Conservation (phyloP, 2,329 filamentous ascomycete genomes). For the Dryadomyces quercivorus region DNA sequence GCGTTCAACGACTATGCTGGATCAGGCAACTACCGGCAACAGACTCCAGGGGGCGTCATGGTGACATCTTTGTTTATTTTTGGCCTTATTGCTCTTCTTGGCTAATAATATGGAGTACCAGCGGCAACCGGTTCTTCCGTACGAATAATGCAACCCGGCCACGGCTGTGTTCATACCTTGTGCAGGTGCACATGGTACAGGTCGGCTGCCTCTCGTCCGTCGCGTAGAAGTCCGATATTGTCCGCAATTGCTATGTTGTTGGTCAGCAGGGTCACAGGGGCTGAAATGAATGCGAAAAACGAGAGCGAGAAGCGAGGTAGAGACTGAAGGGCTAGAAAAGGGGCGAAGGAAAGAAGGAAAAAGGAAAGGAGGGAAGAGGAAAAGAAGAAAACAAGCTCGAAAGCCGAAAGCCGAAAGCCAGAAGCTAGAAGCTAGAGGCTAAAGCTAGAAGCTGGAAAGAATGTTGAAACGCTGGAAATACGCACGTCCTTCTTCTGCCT, state of each 20-base stretch:
- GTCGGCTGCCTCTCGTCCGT: background rate
- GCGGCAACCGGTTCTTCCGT: too few species aligned
- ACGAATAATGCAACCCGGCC: too few species aligned
- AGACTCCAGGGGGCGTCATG: too few species aligned
- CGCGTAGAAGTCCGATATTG: background rate
- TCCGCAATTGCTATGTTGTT: background rate
- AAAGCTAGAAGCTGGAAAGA: too few species aligned
- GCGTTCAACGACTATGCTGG: too few species aligned
- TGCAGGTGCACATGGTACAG: background rate
- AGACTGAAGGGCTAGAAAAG: background rate
- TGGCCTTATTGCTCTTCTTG: too few species aligned
- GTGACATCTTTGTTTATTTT: too few species aligned
- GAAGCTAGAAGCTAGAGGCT: background rate
- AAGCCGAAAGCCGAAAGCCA: background rate
- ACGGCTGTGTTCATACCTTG: background rate
- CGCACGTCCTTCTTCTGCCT: slow-evolving; percentile 8
- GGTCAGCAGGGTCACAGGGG: background rate
- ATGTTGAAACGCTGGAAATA: background rate
- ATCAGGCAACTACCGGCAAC: too few species aligned
- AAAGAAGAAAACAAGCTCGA: background rate
- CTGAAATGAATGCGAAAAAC: too few species aligned
- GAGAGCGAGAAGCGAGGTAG: too few species aligned
- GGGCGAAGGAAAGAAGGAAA: background rate
- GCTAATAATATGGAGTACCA: too few species aligned
- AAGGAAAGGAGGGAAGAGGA: background rate